Conservation (phyloP, 495 filamentous ascomycete species). For the Lophium mytilinum region DNA sequence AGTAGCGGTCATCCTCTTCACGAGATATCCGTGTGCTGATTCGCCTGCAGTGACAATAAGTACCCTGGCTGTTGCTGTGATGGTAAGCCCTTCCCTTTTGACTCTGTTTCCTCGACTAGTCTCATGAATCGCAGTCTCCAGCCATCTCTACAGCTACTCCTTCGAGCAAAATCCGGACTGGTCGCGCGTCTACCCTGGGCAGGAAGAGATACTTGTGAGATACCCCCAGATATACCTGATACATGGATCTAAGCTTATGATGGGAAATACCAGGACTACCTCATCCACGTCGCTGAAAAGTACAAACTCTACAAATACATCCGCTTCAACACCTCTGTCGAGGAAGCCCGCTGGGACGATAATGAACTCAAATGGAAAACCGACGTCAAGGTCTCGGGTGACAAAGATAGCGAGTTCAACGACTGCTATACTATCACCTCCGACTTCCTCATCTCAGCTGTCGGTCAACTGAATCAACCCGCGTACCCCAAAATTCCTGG, state of each 20-base stretch:
- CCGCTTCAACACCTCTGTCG: slow-evolving; percentile 46
- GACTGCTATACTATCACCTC: slow-evolving; percentile 40
- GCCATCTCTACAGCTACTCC: slow-evolving; percentile 53
- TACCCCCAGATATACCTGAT: neutral
- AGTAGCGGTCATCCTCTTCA: slow-evolving; percentile 26
- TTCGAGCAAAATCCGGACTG: slow-evolving; percentile 60
- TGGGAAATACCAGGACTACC: slow-evolving; percentile 35
- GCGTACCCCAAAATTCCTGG: slow-evolving; percentile 52
- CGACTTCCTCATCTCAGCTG: slow-evolving; percentile 55
- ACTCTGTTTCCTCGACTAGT: neutral
- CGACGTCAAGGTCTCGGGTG: slow-evolving; percentile 36
- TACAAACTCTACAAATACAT: slow-evolving; percentile 50
- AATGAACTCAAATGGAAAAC: slow-evolving; percentile 47
- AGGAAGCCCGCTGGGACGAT: slow-evolving; percentile 51
- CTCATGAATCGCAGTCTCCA: slow-evolving; percentile 34
- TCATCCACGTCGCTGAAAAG: slow-evolving; percentile 50
- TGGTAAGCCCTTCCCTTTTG: slow-evolving; percentile 23
- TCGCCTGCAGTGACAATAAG: slow-evolving; percentile 36
- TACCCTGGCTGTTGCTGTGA: slow-evolving; percentile 49
- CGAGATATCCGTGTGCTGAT: neutral
- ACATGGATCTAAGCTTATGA: no score
- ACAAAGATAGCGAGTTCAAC: slow-evolving; percentile 41
- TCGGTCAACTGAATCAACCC: slow-evolving; percentile 56
- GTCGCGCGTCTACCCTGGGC: slow-evolving; percentile 56
- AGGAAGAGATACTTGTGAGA: slow-evolving; percentile 49